A percentile compares a stretch with the other conserved stretches of the same genome.
These are phyloP conservation scores for Aspergillus hortae DNA, from an alignment of 2,329 filamentous ascomycete species.

Conservation along the genomic window DNA sequence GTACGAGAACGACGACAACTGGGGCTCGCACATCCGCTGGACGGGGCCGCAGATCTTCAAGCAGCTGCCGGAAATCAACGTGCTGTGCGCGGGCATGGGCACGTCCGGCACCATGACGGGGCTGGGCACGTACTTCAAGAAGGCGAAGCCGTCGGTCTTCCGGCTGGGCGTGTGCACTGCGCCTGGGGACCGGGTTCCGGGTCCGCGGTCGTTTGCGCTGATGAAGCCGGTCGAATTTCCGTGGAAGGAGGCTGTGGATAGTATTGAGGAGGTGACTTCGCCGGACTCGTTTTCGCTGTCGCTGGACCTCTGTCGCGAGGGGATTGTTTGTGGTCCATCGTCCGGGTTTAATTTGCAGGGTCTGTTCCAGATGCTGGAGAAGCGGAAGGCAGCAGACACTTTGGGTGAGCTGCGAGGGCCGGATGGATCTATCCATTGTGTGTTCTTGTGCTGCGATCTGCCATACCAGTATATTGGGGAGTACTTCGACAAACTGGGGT, in stretches of 20 bases:
- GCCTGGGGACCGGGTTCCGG: constrained; percentile 56
- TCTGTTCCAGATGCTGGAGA: constrained; percentile 49
- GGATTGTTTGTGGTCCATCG: constrained; percentile 58
- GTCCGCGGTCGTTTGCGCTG: constrained; percentile 53
- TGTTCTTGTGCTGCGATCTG: constrained; percentile 61
- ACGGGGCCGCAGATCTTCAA: constrained; percentile 57
- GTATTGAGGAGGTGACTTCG: constrained; percentile 56
- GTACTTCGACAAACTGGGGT: constrained; percentile 56
- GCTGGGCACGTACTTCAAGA: constrained; percentile 49
- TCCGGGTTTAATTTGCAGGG: constrained; percentile 58
- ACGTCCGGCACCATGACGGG: constrained; percentile 54
- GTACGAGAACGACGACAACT: constrained; percentile 51
- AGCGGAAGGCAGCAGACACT: constrained; percentile 45
- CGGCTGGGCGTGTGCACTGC: constrained; percentile 53
- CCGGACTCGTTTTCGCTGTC: constrained; percentile 53
- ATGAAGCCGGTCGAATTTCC: constrained; percentile 54
- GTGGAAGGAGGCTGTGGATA: constrained; percentile 55
- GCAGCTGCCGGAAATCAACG: constrained; percentile 55
- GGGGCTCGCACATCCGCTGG: constrained; percentile 52
- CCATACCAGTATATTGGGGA: constrained; percentile 62
- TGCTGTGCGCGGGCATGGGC: constrained; percentile 57
- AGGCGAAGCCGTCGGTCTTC: constrained; percentile 40
- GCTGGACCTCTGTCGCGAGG: constrained; percentile 53
- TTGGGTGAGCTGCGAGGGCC: constrained; percentile 44
- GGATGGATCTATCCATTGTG: constrained; percentile 50